Percentiles rank a stretch among this genome's conserved stretches.
These are phyloP conservation scores for Calonectria montana DNA, from an alignment of 2,329 filamentous ascomycete genomes.

Conservation along the genomic window DNA sequence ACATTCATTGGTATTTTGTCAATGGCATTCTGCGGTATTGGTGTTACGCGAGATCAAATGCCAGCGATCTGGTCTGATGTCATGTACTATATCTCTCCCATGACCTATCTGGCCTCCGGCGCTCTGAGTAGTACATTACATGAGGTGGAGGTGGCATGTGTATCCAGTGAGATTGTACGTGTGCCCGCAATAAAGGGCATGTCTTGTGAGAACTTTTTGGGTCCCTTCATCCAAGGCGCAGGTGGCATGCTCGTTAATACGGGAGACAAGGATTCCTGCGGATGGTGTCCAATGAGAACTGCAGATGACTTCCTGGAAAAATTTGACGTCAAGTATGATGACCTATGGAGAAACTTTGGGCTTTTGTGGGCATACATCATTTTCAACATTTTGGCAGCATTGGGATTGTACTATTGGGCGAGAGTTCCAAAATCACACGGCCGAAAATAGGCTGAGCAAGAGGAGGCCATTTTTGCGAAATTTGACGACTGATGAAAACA, in stretches of 20 bases:
- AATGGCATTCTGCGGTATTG: conserved; percentile 54
- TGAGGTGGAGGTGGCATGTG: conserved; percentile 72
- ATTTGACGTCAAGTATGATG: conserved; percentile 62
- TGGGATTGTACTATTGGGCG: conserved; percentile 65
- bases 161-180: conserved; percentile 73
- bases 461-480: not conserved
- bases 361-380: conserved; percentile 67
- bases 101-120: conserved; percentile 81
- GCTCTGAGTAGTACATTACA: conserved; percentile 78
- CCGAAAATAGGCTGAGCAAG: not conserved
- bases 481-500: not conserved
- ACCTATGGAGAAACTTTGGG: conserved; percentile 77
- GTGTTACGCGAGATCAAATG: conserved; percentile 55
- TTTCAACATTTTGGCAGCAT: conserved; percentile 66
- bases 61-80: conserved; percentile 60
- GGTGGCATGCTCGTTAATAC: conserved; percentile 66
- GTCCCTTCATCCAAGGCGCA: conserved; percentile 55
- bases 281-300: conserved; percentile 64
- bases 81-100: conserved; percentile 77
- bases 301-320: conserved; percentile 63
- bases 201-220: conserved; percentile 72
- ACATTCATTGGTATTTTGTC: conserved; percentile 73
- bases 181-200: conserved; percentile 69
- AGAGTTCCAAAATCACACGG: conserved; percentile 52
- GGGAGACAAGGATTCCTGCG: conserved; percentile 60